Conservation (phyloP, 1,284 basidiomycete species). For the Rhodotorula sp. region DNA sequence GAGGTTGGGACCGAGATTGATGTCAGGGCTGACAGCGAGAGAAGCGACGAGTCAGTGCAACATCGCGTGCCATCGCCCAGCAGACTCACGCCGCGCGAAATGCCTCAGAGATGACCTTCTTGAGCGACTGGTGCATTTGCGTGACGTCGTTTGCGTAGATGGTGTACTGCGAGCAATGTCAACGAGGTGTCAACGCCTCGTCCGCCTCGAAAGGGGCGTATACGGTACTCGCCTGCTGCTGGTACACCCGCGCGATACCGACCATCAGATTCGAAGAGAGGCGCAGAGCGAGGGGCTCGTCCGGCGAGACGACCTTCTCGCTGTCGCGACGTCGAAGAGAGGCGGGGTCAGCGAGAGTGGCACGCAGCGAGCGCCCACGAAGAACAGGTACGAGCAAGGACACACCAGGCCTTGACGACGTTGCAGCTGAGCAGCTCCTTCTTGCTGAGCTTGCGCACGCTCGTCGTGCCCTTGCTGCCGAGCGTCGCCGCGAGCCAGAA, state of each 20-base stretch:
- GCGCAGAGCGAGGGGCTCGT: slow-evolving; percentile 43
- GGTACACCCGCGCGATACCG: slow-evolving; percentile 38
- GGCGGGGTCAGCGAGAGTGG: neutral
- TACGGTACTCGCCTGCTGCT: slow-evolving; percentile 22
- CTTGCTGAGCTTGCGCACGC: slow-evolving; percentile 37
- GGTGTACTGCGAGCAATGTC: slow-evolving; percentile 13
- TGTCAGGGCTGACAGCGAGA: slow-evolving; percentile 4
- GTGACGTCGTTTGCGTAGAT: slow-evolving; percentile 35
- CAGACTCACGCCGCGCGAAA: neutral
- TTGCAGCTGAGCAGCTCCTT: slow-evolving; percentile 42
- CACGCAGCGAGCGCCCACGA: neutral
- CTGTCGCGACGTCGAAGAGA: slow-evolving; percentile 1
- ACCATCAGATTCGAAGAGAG: slow-evolving; percentile 31
- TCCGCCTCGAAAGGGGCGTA: neutral
- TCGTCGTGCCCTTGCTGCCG: slow-evolving; percentile 15
- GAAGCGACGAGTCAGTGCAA: too few relatives aligned
- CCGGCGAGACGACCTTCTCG: slow-evolving; percentile 39
- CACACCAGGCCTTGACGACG: slow-evolving; percentile 41
- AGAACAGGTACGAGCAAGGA: neutral
- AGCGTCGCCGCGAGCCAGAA: slow-evolving; percentile 45
- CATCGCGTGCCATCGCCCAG: too few relatives aligned
- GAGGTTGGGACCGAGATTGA: slow-evolving; percentile 2
- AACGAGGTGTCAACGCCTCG: neutral
- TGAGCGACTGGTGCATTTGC: slow-evolving; percentile 31
- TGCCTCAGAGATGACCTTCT: slow-evolving; percentile 30